Conservation (phyloP, 2,329 filamentous ascomycete genomes). For the Neoascochyta sp. region DNA sequence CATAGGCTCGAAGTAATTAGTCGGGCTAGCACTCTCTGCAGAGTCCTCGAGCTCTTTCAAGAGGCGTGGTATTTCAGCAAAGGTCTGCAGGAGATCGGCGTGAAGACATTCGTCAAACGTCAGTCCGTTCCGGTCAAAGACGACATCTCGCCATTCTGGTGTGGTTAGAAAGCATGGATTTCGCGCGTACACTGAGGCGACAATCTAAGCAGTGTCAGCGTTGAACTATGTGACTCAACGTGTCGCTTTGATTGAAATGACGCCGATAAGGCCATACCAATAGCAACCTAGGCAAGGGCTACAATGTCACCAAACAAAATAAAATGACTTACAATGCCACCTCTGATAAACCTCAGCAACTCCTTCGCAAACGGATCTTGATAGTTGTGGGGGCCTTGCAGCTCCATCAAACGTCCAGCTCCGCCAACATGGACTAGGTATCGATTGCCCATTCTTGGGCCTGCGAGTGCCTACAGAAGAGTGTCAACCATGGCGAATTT, state of each 20-base stretch:
- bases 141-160: slow-evolving; percentile 31
- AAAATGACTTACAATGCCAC: slow-evolving; percentile 26
- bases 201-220: slow-evolving; percentile 20
- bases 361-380: slow-evolving; percentile 30
- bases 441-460: slow-evolving; percentile 27
- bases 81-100: slow-evolving; percentile 25
- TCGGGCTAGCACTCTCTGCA: too few relatives aligned
- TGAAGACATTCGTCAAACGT: slow-evolving; percentile 25
- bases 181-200: slow-evolving; percentile 30
- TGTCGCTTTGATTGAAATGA: too few relatives aligned
- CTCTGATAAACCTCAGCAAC: slow-evolving; percentile 29
- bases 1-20: too few relatives aligned
- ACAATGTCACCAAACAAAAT: too few relatives aligned
- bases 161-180: slow-evolving; percentile 29
- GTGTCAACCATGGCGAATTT: not conserved
- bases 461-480: slow-evolving; percentile 24
- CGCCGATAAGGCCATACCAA: too few relatives aligned
- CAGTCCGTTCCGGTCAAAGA: slow-evolving; percentile 31
- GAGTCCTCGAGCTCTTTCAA: slow-evolving; percentile 24
- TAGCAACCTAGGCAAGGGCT: too few relatives aligned
- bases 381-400: slow-evolving; percentile 28
- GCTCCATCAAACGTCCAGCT: slow-evolving; percentile 31
- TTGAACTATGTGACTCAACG: not conserved
- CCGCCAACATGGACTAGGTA: slow-evolving; percentile 35
- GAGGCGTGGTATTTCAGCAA: slow-evolving; percentile 27